These are phyloP conservation scores for Pythium scleroteichum DNA, from an alignment of 352 stramenopile genomes.

Conservation along the genomic window DNA sequence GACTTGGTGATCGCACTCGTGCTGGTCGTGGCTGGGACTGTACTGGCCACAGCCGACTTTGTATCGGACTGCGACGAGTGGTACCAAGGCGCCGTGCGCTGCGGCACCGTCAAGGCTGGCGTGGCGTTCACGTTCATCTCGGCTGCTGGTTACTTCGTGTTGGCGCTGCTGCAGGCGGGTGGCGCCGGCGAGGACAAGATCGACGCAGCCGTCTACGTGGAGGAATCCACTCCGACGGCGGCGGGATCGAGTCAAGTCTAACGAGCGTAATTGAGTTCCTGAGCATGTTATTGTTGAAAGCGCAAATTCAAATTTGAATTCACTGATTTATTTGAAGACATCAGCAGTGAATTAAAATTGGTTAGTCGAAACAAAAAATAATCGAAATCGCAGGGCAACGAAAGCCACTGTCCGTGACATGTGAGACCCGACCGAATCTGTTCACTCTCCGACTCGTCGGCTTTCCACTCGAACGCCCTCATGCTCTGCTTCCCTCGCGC, in stretches of 20 bases:
- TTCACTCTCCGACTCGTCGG: no score
- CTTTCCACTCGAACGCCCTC: no score
- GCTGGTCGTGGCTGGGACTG: constrained; percentile 52
- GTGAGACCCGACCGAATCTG: no score
- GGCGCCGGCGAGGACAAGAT: constrained; percentile 3
- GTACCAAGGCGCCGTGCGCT: constrained; percentile 26
- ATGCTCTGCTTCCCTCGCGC: background rate
- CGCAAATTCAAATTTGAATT: no score
- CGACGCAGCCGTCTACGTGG: background rate
- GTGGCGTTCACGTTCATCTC: constrained; percentile 53
- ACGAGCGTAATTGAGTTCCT: no score
- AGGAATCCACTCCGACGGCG: constrained; percentile 2
- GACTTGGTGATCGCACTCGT: constrained; percentile 37
- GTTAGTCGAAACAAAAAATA: no score
- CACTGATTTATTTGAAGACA: no score
- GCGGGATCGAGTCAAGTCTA: no score
- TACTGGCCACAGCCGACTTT: constrained; percentile 42
- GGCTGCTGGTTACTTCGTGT: constrained; percentile 21
- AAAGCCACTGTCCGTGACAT: no score
- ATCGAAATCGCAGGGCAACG: no score
- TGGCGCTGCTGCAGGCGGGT: background rate
- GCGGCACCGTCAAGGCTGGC: constrained; percentile 42
- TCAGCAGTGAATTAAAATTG: no score
- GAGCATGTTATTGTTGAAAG: no score
- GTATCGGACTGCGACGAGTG: constrained; percentile 36